A percentile compares a stretch with the other conserved stretches of the same genome.
Conservation (phyloP, 73 alveolate genomes). For the Paramecium sonneborni region DNA sequence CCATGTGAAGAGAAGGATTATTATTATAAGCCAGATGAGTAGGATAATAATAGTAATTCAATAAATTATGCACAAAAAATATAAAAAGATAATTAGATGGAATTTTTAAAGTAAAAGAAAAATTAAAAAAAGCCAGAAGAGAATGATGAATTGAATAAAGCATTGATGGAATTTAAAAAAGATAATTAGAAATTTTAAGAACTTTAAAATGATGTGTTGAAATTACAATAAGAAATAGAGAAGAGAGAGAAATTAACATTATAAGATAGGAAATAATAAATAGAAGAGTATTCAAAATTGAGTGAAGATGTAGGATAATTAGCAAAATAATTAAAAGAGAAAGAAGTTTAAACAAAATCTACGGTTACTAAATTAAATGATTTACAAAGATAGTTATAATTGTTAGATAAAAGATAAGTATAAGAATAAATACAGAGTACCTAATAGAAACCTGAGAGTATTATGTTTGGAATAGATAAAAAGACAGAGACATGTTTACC, state of each 20-base stretch:
- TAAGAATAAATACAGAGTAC: not conserved
- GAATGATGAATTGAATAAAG: not conserved
- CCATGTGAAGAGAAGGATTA: not conserved
- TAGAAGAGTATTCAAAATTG: not conserved
- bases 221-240: not conserved
- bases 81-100: not conserved
- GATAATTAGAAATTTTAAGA: not conserved
- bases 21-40: not conserved
- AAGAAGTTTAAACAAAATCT: not conserved
- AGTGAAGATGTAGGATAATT: not conserved
- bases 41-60: not conserved
- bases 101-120: not conserved
- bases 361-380: conserved; percentile 5
- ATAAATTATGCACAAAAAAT: not conserved
- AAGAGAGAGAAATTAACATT: not conserved
- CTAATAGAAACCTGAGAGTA: not conserved
- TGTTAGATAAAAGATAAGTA: not conserved
- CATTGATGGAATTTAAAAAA: not conserved
- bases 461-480: not conserved
- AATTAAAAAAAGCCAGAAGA: not conserved
- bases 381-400: not conserved
- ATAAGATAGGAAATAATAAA: not conserved
- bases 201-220: not conserved
- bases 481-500: not conserved
- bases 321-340: not conserved